Base-by-base conservation (phyloP, 1,284 basidiomycete genomes). In the Somion occarium region DNA sequence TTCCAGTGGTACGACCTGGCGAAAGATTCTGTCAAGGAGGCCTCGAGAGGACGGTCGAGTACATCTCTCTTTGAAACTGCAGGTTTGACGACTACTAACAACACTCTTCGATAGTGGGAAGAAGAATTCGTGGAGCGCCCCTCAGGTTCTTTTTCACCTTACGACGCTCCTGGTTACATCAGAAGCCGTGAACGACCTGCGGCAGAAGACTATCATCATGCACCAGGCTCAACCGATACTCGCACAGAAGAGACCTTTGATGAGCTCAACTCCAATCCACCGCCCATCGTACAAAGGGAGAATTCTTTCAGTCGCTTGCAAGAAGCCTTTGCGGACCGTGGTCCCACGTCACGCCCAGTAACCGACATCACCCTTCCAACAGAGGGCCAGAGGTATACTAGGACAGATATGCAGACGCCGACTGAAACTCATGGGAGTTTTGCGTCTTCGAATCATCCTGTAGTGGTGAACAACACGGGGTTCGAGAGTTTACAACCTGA, bases 231-330 rank as follows among this genome's bases (percentile, higher is more conserved):
- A 11, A 24, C 34, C 34, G 46, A 39, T 9, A 20, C 15, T 19
- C 11, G 5, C 45, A 38, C 38, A 18, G 64, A 61, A 18, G 57
- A 61, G 1, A 52, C 55, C 45, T 62, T 60, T 5, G 62, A 58
- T 46, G 58, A 57, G 18, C 54, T 24, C 34, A 20, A 39, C 23
- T 20, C 62, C 52, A 58, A 48, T 51, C 51, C 59, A 13, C 50
- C 64, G 9, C 65, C 65, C n/a, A 58, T 65, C 47, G 61, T 66
- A 13, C 64, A 66, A 51, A 58, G 65, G 20, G 64, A 66, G 49
- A 64, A 60, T 49, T 50, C 48, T 4, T 42, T 50, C 20, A 56
- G 56, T 23, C 62, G 65, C 34, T 54, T 67, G 2, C 62, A 62
- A 52, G 61, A 65, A 19, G 64, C 61, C 2, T 67, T 67, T 50